phyloP scores from a whole-genome alignment of 1,139 yeast genomes.

The Suhomyces atakaporum region DNA sequence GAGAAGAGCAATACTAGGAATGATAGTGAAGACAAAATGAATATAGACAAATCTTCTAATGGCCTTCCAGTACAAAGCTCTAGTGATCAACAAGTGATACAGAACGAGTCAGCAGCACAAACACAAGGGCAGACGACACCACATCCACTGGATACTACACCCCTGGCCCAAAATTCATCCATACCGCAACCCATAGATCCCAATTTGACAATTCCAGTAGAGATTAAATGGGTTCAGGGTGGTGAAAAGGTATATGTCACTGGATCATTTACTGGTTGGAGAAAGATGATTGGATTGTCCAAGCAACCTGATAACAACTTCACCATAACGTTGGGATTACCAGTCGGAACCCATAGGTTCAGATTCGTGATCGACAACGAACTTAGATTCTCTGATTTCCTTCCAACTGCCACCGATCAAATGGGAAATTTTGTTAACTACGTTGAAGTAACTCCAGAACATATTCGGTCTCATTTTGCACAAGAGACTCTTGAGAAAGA shows the following conservation, averaged over 20 bases:
- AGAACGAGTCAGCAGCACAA: conserved; percentile 10
- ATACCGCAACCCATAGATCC: conserved; percentile 13
- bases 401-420: conserved; percentile 54
- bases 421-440: conserved; percentile 55
- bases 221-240: conserved; percentile 91
- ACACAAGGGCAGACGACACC: conserved; percentile 1
- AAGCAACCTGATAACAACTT: conserved; percentile 48
- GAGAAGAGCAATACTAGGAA: conserved; percentile 9
- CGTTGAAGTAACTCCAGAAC: conserved; percentile 50
- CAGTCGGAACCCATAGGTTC: conserved; percentile 51
- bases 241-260: conserved; percentile 76
- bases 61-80: conserved; percentile 16
- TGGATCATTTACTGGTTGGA: conserved; percentile 53
- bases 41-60: conserved; percentile 8
- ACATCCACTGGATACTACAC: conserved; percentile 15
- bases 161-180: conserved; percentile 13
- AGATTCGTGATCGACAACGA: conserved; percentile 52
- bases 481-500: conserved; percentile 17
- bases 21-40: conserved; percentile 9
- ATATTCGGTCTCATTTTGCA: conserved; percentile 28
- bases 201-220: conserved; percentile 55
- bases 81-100: conserved; percentile 8
- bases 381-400: conserved; percentile 46
- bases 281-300: conserved; percentile 53
- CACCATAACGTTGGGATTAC: conserved; percentile 46